These are phyloP conservation scores for Phaeoacremonium minimum DNA, from an alignment of 2,329 filamentous ascomycete species.

Conservation along the genomic window DNA sequence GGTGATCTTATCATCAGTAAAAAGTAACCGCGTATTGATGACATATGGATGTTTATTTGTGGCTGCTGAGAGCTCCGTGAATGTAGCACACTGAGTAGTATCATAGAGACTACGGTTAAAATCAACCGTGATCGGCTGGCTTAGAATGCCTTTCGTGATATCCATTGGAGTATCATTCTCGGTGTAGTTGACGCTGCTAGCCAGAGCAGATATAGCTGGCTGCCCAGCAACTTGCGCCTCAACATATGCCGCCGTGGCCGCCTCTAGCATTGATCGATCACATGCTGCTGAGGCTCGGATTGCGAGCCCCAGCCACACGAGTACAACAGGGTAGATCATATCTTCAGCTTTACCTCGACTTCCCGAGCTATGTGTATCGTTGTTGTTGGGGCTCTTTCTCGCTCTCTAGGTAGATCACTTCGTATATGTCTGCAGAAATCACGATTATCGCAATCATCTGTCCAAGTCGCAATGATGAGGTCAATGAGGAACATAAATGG, in stretches of 20 bases:
- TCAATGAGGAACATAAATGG: too few relatives aligned
- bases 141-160: conserved; percentile 14
- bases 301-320: conserved; percentile 6
- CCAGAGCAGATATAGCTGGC: conserved; percentile 7
- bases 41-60: conserved; percentile 13
- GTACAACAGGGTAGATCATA: too few relatives aligned
- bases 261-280: conserved; percentile 12
- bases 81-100: conserved; percentile 14
- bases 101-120: conserved; percentile 16
- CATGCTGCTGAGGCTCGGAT: conserved; percentile 13
- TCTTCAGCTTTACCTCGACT: too few relatives aligned
- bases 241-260: conserved; percentile 14
- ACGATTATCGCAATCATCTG: too few relatives aligned
- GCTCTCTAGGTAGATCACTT: too few relatives aligned
- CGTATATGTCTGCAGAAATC: too few relatives aligned
- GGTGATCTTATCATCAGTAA: conserved; percentile 9
- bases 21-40: conserved; percentile 10
- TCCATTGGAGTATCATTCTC: conserved; percentile 15
- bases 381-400: too few relatives aligned
- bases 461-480: too few relatives aligned
- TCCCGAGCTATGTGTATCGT: too few relatives aligned
- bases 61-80: conserved; percentile 12
- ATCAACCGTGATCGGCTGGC: conserved; percentile 13
- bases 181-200: conserved; percentile 11
- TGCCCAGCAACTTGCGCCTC: conserved; percentile 12